Evolutionary conservation across 768 basidiomycete species (phyloP), one percentile per base, ranked within the genome.

Genomic region (Boletales sp.): DNA sequence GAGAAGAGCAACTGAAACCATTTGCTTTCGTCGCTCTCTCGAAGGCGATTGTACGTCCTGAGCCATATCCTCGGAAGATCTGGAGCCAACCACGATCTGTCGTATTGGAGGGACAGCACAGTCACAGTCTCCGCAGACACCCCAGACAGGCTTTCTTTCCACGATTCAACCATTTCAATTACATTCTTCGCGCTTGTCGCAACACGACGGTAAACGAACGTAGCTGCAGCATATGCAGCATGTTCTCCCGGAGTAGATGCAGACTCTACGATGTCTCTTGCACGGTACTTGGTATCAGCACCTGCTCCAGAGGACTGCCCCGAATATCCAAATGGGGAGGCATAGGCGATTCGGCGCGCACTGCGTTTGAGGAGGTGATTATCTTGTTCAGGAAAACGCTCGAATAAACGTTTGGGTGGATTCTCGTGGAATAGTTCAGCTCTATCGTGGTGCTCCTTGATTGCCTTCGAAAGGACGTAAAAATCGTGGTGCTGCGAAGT

Each of bases 401-500:
- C n/a, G 31, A 52, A 50, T 5, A 35, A 4, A 11, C 30, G 15
- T 2, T 4, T 14, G 3, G 37, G 17, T 5, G 41, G 41, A 8
- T 12, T 24, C 31, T 48, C 52, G 32, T 52, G 29, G 34, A 54
- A 56, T 27, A 38, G 12, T 21, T 52, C 52, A n/a, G 61, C 38
- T 4, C 36, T 47, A 48, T 53, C 45, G 40, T 55, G 51, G 38
- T 65, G 62, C 2, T 60, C 47, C 21, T 70, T 45, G 45, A 74
- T 71, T 8, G 56, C 56, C 18, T 59, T 50, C 6, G 60, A 59
- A 11, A 53, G 45, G 15, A 47, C 18, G 38, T 58, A 54, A 29
- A 72, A 61, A 3, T 42, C 61, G 44, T 63, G 48, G 43, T 66
- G 64, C 42, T 74, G 74, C 8, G 68, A 58, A 19, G 52, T 42